These are phyloP conservation scores for Asclepias syriaca DNA, from an alignment of 257 asterid species.

Conservation along the genomic window DNA sequence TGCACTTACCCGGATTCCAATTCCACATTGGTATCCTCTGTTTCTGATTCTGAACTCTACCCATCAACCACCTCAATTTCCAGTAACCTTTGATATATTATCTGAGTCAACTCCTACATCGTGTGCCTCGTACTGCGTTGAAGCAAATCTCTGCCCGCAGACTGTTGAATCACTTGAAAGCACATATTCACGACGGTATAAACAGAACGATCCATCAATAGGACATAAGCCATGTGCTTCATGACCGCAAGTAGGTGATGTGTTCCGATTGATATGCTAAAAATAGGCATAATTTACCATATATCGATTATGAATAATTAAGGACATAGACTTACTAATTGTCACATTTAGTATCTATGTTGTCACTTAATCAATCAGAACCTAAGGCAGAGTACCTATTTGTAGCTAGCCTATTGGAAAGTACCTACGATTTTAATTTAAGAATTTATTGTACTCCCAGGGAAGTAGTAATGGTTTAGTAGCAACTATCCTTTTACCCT, in stretches of 20 bases:
- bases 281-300: too few species aligned
- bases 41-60: slow-evolving; percentile 84
- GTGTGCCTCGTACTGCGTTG: slow-evolving; percentile 75
- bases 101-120: slow-evolving; percentile 83
- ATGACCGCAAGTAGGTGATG: slow-evolving; percentile 64
- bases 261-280: too few species aligned
- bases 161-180: slow-evolving; percentile 85
- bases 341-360: too few species aligned
- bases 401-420: too few species aligned
- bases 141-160: slow-evolving; percentile 59
- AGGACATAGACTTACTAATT: too few species aligned
- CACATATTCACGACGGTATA: slow-evolving; percentile 85
- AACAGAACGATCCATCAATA: slow-evolving; percentile 69
- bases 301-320: too few species aligned
- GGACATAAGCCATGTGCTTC: slow-evolving; percentile 55
- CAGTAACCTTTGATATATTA: slow-evolving; percentile 56
- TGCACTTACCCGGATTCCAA: slow-evolving; percentile 74
- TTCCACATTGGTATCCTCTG: slow-evolving; percentile 62
- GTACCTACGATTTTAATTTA: too few species aligned
- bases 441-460: too few species aligned
- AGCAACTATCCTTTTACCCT: too few species aligned
- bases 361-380: too few species aligned
- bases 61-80: slow-evolving; percentile 71
- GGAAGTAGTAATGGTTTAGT: too few species aligned
- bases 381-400: too few species aligned